phyloP scores from a whole-genome alignment of 2,329 filamentous ascomycete genomes.

The Lasiodiplodia gonubiensis region DNA sequence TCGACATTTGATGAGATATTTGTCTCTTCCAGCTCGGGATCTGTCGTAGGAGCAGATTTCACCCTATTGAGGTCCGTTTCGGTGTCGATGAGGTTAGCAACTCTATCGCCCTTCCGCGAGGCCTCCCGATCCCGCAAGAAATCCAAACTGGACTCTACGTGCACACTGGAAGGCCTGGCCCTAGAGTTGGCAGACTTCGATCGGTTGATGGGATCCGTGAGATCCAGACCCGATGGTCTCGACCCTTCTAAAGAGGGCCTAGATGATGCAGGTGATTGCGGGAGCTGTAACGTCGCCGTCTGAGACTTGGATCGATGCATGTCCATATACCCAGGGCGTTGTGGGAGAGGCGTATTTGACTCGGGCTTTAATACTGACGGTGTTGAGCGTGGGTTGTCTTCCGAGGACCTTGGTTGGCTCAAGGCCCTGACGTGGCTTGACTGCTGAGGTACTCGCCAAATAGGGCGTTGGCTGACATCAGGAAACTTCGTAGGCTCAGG shows the following conservation, averaged over 20 bases:
- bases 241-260: constrained; percentile 74
- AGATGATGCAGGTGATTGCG: constrained; percentile 62
- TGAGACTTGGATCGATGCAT: constrained; percentile 57
- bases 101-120: constrained; percentile 46
- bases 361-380: constrained; percentile 40
- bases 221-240: constrained; percentile 68
- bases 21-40: constrained; percentile 56
- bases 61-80: constrained; percentile 32
- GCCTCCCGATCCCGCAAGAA: constrained; percentile 79
- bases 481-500: constrained; percentile 35
- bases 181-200: constrained; percentile 70
- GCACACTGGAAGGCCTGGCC: constrained; percentile 78
- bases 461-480: constrained; percentile 52
- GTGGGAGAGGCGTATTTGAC: constrained; percentile 39
- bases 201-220: constrained; percentile 62
- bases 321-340: constrained; percentile 52
- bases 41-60: constrained; percentile 39
- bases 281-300: constrained; percentile 54
- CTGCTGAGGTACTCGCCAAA: constrained; percentile 61
- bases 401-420: constrained; percentile 56
- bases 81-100: constrained; percentile 30
- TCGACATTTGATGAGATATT: constrained; percentile 81
- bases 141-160: constrained; percentile 81
- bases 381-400: constrained; percentile 43
- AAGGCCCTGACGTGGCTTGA: constrained; percentile 52